Evolutionary conservation across 169 alveolate genomes (phyloP), one percentile per base, ranked within the genome.

Genomic region (Plasmodium malariae): DNA sequence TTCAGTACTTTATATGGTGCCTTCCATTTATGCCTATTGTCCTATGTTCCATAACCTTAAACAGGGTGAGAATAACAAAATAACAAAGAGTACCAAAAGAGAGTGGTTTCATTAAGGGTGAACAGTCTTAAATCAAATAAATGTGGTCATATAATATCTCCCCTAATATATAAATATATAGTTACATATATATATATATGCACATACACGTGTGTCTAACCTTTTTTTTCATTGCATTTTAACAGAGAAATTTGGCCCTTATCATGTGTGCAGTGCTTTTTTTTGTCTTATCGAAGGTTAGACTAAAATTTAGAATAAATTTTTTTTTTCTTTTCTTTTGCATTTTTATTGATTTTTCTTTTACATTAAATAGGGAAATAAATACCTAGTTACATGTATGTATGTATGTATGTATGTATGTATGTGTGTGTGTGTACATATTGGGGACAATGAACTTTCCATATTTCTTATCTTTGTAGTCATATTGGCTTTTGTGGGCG

Each of bases 1-100:
- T 86, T 69, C 60, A 86, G 92, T 97, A 97, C 90, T 96, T 96
- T 88, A 86, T 96, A 26, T 97, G 99, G 98, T 97, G 96, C 91
- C 76, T 95, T 51, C 94, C 96, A 11, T 89, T 96, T 28, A 57
- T 96, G 21, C 98, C 98, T 17, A 71, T 97, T 28, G 93, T 96
- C 4, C 93, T 93, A n/a, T 37, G 45, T 60, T 55, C 92, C 69
- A 86, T 86, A 86, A 86, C 92, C 69, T 70, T 86, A 55, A 55
- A 71, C 72, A 65, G 40, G 92, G 92, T 86, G 57, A 67, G 34
- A 21, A n/a, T n/a, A n/a, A n/a, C n/a, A 17, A 21, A 48, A 59
- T 9, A 80, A 57, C 43, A 40, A 34, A 12, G 19, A 59, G 21
- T 19, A 36, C 19, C 2, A 5, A 3, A 40, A 11, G 11, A 19